Evolutionary conservation across 495 filamentous ascomycete species (phyloP).

Genomic region (Talaromyces borbonicus): DNA sequence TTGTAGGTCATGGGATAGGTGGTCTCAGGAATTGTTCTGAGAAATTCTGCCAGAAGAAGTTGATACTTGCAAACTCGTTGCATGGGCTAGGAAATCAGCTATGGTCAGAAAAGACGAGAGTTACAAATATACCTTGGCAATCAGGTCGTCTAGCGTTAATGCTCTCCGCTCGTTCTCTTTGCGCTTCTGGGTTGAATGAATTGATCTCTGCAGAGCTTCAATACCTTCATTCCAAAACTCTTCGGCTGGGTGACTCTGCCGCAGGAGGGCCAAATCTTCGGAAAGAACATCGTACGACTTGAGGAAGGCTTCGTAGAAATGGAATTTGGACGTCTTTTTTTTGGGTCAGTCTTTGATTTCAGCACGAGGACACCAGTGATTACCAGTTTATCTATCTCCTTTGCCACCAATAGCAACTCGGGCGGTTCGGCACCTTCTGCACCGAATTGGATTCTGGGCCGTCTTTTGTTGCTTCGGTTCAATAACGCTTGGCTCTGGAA

Average conservation of each 20-base stretch:
- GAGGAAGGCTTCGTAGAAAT: slow-evolving; percentile 79
- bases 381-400: slow-evolving; percentile 67
- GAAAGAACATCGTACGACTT: slow-evolving; percentile 77
- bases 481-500: slow-evolving; percentile 23
- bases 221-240: slow-evolving; percentile 74
- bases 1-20: slow-evolving; percentile 75
- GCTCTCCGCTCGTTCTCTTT: slow-evolving; percentile 57
- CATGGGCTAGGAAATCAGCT: slow-evolving; percentile 55
- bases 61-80: slow-evolving; percentile 92
- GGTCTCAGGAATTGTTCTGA: slow-evolving; percentile 68
- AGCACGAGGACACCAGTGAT: slow-evolving; percentile 12
- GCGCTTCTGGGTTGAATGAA: slow-evolving; percentile 59
- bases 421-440: slow-evolving; percentile 55
- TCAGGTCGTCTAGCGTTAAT: slow-evolving; percentile 70
- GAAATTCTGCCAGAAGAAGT: slow-evolving; percentile 72
- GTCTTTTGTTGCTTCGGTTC: slow-evolving; percentile 18
- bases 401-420: slow-evolving; percentile 65
- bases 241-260: slow-evolving; percentile 66
- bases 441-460: slow-evolving; percentile 19
- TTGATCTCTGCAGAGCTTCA: slow-evolving; percentile 69
- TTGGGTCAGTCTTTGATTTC: not conserved
- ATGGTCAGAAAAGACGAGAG: not conserved
- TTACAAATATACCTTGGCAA: slow-evolving; percentile 64
- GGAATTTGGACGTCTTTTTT: slow-evolving; percentile 65
- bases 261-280: slow-evolving; percentile 60